Base-by-base conservation (phyloP, 495 filamentous ascomycete species). In the Parachaetomium inaequale region DNA sequence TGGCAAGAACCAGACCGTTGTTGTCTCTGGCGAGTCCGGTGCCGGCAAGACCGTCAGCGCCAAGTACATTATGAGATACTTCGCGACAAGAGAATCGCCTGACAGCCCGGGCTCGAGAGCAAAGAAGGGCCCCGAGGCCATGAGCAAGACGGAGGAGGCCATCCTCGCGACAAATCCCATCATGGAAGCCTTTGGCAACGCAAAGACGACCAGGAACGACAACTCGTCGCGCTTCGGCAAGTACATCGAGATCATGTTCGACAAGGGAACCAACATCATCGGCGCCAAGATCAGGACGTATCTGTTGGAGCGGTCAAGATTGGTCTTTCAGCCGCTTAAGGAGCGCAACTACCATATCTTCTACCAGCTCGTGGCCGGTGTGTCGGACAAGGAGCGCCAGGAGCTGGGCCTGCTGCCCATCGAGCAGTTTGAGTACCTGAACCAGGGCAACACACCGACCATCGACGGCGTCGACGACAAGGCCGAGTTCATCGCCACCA, bases 21-120 rank as follows among this genome's bases (percentile, higher is more conserved):
- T 99, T 56, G 94, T 99, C 6, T 98, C 95, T 19, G 94, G 94
- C 69, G 94, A 99, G 76, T 99, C 94, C 50, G 94, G 94, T 79
- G 94, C 94, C 60, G 94, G 94, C 59, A 99, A 99, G 76, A 99
- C 94, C 0, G 94, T 99, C 71, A 98, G 95, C 75, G 94, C 94
- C 42, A 99, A 99, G 74, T 99, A 99, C 74, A 98, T 99, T 70
- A 99, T 99, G 94, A 82, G 94, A 69, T 99, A 99, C 78, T 99
- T 99, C 76, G 95, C 94, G 61, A 99, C 95, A 36, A 85, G 96
- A 78, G 93, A 98, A 78, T 89, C 93, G 2, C 91, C 95, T 46
- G 93, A 94, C 64, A 89, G 90, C 69, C 89, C 92, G 21, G 87
- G 89, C 31, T 88, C 87, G 66, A 87, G 90, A 71, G 81, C 81